Conservation (phyloP, 495 filamentous ascomycete species). For the Beverwykella pulmonaria region DNA sequence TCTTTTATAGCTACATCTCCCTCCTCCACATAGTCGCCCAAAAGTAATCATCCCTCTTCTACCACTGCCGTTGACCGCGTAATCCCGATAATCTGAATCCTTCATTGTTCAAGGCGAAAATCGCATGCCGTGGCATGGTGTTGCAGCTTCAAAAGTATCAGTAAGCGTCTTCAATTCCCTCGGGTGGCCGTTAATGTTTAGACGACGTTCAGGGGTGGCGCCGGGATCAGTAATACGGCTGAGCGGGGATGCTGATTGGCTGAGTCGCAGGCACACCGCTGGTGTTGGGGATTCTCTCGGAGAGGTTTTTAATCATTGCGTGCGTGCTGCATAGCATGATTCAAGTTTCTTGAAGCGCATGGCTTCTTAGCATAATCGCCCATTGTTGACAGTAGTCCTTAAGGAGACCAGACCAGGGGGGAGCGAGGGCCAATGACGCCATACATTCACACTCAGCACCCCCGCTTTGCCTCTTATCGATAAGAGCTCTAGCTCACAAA, state of each 20-base stretch:
- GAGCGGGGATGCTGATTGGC: background rate
- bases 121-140: background rate
- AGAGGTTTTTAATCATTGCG: background rate
- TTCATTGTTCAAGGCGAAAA: background rate
- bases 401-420: too few relatives aligned
- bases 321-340: background rate
- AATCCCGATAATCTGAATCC: background rate
- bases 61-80: background rate
- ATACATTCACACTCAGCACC: background rate
- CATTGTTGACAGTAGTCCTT: background rate
- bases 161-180: background rate
- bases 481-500: background rate
- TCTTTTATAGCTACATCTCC: too few relatives aligned
- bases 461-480: background rate
- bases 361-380: background rate
- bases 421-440: background rate
- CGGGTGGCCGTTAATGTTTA: background rate
- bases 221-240: background rate
- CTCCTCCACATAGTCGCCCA: too few relatives aligned
- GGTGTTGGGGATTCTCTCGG: background rate
- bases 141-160: background rate
- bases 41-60: background rate
- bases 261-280: background rate
- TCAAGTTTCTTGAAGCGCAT: background rate
- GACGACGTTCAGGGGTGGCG: background rate